A percentile compares a stretch with the other conserved stretches of the same genome.
Conservation (phyloP, 345 rosid genomes). For the Trapa bicornis region DNA sequence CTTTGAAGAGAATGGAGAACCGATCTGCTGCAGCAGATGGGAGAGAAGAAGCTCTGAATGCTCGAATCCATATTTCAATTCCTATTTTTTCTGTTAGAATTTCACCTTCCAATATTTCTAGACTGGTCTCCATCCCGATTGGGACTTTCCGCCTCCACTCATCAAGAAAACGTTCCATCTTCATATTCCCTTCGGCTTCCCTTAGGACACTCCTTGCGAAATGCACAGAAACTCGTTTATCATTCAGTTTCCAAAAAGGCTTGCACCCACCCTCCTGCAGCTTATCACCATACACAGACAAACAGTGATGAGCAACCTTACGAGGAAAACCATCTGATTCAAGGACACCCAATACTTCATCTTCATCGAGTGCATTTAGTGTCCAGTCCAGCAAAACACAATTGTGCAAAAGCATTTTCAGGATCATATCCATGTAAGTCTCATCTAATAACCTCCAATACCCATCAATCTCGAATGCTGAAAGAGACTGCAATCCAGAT, state of each 20-base stretch:
- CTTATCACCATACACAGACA: slow-evolving; percentile 43
- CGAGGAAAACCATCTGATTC: slow-evolving; percentile 60
- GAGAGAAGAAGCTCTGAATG: slow-evolving; percentile 51
- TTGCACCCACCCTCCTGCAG: slow-evolving; percentile 20
- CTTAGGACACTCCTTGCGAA: slow-evolving; percentile 53
- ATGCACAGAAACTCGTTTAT: slow-evolving; percentile 56
- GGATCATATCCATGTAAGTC: slow-evolving; percentile 45
- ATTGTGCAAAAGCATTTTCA: slow-evolving; percentile 55
- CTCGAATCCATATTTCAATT: slow-evolving; percentile 56
- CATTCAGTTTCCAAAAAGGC: slow-evolving; percentile 51
- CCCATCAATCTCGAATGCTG: slow-evolving; percentile 76
- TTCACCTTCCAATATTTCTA: slow-evolving; percentile 83
- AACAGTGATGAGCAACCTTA: slow-evolving; percentile 46
- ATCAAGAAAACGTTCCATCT: slow-evolving; percentile 48
- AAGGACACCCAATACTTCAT: slow-evolving; percentile 38
- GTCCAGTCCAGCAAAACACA: slow-evolving; percentile 64
- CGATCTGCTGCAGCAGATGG: slow-evolving; percentile 70
- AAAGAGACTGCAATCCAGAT: slow-evolving; percentile 40
- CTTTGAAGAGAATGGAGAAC: slow-evolving; percentile 51
- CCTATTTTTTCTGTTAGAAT: slow-evolving; percentile 77
- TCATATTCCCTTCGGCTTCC: slow-evolving; percentile 38
- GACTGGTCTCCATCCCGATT: slow-evolving; percentile 44
- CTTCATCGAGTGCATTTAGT: slow-evolving; percentile 41
- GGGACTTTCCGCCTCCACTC: slow-evolving; percentile 64
- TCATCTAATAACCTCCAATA: slow-evolving; percentile 79